Percentiles rank a stretch among this genome's conserved stretches.
These are phyloP conservation scores for Endoconidiophora polonica DNA, from an alignment of 2,329 filamentous ascomycete genomes.

Conservation along the genomic window DNA sequence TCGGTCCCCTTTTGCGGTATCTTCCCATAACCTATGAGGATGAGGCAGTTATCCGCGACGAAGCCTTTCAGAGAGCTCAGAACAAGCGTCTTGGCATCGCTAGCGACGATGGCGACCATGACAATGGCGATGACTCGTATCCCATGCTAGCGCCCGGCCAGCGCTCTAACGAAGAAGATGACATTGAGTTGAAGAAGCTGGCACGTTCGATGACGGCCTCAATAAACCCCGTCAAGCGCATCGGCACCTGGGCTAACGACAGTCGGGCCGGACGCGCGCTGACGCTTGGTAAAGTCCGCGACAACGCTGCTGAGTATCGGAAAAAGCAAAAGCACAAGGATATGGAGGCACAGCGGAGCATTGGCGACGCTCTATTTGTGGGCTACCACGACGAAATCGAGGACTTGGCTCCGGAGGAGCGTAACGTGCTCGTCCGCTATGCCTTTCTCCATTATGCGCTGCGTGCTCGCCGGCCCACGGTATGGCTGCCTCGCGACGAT, in stretches of 20 bases:
- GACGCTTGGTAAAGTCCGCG: slow-evolving; percentile 10
- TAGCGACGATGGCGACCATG: slow-evolving; percentile 34
- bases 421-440: slow-evolving; percentile 68
- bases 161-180: slow-evolving; percentile 15
- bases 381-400: slow-evolving; percentile 86
- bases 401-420: slow-evolving; percentile 77
- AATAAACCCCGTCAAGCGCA: slow-evolving; percentile 30
- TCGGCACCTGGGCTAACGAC: slow-evolving; percentile 29
- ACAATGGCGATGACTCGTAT: slow-evolving; percentile 26
- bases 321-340: slow-evolving; percentile 37
- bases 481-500: slow-evolving; percentile 89
- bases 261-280: slow-evolving; percentile 14
- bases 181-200: slow-evolving; percentile 23
- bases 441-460: slow-evolving; percentile 86
- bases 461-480: slow-evolving; percentile 64
- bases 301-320: slow-evolving; percentile 31
- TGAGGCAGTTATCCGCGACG: slow-evolving; percentile 78
- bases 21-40: slow-evolving; percentile 92
- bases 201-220: slow-evolving; percentile 16
- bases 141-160: slow-evolving; percentile 13
- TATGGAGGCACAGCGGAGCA: slow-evolving; percentile 53
- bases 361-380: slow-evolving; percentile 69
- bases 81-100: slow-evolving; percentile 48
- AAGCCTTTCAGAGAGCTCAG: slow-evolving; percentile 71
- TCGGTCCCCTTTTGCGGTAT: slow-evolving; percentile 72